Percentiles rank a stretch among this genome's conserved stretches.
Evolutionary conservation across 1,284 basidiomycete species (phyloP).

Genomic region (Ustilago nuda): DNA sequence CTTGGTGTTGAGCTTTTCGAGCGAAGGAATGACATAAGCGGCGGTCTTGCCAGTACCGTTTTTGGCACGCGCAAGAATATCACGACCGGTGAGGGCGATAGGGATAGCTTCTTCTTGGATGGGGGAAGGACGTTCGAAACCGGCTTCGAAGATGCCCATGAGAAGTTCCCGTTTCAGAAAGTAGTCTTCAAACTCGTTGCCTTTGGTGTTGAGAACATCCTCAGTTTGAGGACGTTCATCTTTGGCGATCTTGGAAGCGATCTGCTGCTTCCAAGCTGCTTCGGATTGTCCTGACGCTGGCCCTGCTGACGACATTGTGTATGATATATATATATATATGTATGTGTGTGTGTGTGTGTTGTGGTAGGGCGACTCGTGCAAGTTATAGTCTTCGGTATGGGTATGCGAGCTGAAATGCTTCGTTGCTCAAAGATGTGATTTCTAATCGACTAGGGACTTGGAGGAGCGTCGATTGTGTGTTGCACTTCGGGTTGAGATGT

Average conservation of each 20-base stretch:
- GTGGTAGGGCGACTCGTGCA: neutral
- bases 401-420: conserved; percentile 9
- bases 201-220: conserved; percentile 68
- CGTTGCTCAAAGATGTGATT: neutral
- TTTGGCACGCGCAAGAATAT: conserved; percentile 78
- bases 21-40: conserved; percentile 95
- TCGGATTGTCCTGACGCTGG: conserved; percentile 60
- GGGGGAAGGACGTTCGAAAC: conserved; percentile 92
- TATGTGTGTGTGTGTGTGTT: neutral
- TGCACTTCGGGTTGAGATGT: neutral
- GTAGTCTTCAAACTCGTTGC: conserved; percentile 69
- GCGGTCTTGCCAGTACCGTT: conserved; percentile 80
- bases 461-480: neutral
- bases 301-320: conserved; percentile 56
- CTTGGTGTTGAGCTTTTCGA: conserved; percentile 89
- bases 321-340: too few relatives aligned
- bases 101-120: conserved; percentile 91
- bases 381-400: neutral
- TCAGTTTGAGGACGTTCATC: conserved; percentile 69
- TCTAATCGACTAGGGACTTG: conserved; percentile 9
- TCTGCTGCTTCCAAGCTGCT: conserved; percentile 55
- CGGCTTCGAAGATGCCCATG: conserved; percentile 69
- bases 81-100: conserved; percentile 76
- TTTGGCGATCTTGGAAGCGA: conserved; percentile 51
- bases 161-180: conserved; percentile 69